These are phyloP conservation scores for Gossypium trilobum DNA, from an alignment of 441 rosid genomes.

Conservation along the genomic window DNA sequence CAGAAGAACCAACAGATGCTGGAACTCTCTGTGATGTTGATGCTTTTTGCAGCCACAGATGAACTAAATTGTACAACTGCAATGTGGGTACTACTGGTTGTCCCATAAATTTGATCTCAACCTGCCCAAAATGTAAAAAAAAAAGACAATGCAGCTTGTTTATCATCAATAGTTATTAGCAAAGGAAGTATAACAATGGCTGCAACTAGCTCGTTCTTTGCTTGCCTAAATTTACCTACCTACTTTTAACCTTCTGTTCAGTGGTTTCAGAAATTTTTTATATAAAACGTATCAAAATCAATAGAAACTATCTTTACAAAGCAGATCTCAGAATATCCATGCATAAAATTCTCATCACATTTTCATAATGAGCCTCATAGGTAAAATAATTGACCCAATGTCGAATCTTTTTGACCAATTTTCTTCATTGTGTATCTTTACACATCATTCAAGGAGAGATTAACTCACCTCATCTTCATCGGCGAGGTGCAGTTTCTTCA, in stretches of 20 bases:
- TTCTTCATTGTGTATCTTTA: neutral
- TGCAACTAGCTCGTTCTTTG: neutral
- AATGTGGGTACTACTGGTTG: slow-evolving; percentile 66
- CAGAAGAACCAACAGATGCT: slow-evolving; percentile 65
- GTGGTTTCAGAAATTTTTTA: neutral
- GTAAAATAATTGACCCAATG: neutral
- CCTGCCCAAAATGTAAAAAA: slow-evolving; percentile 31
- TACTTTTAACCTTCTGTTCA: neutral
- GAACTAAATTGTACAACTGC: slow-evolving; percentile 53
- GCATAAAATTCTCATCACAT: neutral
- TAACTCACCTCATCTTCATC: slow-evolving; percentile 72
- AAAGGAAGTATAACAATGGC: neutral
- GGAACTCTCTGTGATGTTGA: slow-evolving; percentile 43
- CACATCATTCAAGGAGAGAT: neutral
- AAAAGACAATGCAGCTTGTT: neutral
- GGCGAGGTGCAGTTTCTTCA: slow-evolving; percentile 68
- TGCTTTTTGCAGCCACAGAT: slow-evolving; percentile 59
- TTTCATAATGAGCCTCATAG: neutral
- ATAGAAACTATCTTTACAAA: neutral
- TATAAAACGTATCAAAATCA: neutral
- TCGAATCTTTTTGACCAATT: neutral
- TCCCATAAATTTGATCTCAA: slow-evolving; percentile 84
- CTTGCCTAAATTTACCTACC: neutral
- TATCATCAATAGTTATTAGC: neutral
- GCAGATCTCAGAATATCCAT: neutral